These are phyloP conservation scores for Priceomyces medius DNA, from an alignment of 805 yeast genomes.

Conservation along the genomic window DNA sequence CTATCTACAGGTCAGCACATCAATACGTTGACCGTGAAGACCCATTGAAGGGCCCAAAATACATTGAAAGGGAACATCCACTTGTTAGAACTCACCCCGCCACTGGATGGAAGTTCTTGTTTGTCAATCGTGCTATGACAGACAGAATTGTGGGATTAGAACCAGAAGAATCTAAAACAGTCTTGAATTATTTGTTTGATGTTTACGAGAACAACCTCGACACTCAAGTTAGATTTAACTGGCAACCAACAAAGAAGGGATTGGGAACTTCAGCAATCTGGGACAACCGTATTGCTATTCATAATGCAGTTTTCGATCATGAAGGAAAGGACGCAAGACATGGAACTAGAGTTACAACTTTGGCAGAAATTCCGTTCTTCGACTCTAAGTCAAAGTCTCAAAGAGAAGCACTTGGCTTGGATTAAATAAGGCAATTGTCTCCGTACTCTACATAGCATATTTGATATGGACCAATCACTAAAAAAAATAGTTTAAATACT, in stretches of 20 bases:
- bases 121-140: conserved; percentile 52
- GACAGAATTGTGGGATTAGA: conserved; percentile 51
- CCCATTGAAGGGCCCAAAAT: conserved; percentile 46
- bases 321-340: conserved; percentile 46
- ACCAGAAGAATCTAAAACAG: conserved; percentile 47
- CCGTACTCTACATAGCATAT: no score
- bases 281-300: conserved; percentile 59
- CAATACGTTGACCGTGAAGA: conserved; percentile 41
- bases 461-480: no score
- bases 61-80: conserved; percentile 58
- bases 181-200: conserved; percentile 45
- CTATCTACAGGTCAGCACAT: conserved; percentile 43
- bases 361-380: conserved; percentile 54
- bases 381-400: conserved; percentile 51
- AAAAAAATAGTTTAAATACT: no score
- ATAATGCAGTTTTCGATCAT: conserved; percentile 54
- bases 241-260: conserved; percentile 45
- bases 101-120: conserved; percentile 60
- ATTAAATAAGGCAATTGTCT: no score
- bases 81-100: conserved; percentile 63
- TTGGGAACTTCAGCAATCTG: conserved; percentile 55
- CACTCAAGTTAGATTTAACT: conserved; percentile 53
- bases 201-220: conserved; percentile 53
- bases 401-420: conserved; percentile 48
- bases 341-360: conserved; percentile 48